Conservation (phyloP, 2,329 filamentous ascomycete species). For the Xylaria multiplex region DNA sequence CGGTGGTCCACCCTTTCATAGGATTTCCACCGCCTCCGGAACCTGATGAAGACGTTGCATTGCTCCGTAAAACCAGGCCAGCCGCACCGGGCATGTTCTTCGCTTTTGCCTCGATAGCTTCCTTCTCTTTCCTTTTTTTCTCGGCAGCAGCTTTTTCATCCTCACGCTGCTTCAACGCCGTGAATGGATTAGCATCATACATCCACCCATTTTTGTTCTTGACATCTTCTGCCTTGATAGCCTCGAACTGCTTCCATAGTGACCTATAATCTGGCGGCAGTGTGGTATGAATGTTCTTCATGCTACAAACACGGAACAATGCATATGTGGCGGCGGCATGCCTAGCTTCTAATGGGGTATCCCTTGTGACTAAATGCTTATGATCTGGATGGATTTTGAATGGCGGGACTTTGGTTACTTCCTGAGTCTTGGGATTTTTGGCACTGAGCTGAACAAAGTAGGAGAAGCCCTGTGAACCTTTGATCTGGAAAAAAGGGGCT, state of each 20-base stretch:
- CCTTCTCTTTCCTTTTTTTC: slow-evolving; percentile 80
- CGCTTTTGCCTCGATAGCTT: slow-evolving; percentile 74
- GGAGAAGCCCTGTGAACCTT: slow-evolving; percentile 77
- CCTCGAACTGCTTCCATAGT: slow-evolving; percentile 90
- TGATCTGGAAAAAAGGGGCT: slow-evolving; percentile 56
- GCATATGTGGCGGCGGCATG: slow-evolving; percentile 94
- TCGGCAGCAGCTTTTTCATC: slow-evolving; percentile 78
- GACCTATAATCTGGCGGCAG: slow-evolving; percentile 89
- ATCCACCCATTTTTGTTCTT: slow-evolving; percentile 85
- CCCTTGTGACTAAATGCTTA: slow-evolving; percentile 77
- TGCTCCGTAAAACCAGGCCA: slow-evolving; percentile 63
- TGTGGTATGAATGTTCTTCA: slow-evolving; percentile 95
- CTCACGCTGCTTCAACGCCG: slow-evolving; percentile 79
- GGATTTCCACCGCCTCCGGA: slow-evolving; percentile 53
- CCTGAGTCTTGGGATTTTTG: slow-evolving; percentile 83
- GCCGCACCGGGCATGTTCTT: slow-evolving; percentile 69
- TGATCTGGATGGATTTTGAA: slow-evolving; percentile 83
- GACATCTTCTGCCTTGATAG: slow-evolving; percentile 82
- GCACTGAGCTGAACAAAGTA: slow-evolving; percentile 82
- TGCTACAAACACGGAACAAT: slow-evolving; percentile 90
- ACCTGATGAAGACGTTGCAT: slow-evolving; percentile 50
- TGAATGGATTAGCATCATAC: slow-evolving; percentile 96
- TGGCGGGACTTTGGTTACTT: slow-evolving; percentile 77
- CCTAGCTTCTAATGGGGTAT: slow-evolving; percentile 86
- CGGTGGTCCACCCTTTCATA: slow-evolving; percentile 82